phyloP scores from a whole-genome alignment of 2,329 filamentous ascomycete genomes.

The Grosmannia serpens region DNA sequence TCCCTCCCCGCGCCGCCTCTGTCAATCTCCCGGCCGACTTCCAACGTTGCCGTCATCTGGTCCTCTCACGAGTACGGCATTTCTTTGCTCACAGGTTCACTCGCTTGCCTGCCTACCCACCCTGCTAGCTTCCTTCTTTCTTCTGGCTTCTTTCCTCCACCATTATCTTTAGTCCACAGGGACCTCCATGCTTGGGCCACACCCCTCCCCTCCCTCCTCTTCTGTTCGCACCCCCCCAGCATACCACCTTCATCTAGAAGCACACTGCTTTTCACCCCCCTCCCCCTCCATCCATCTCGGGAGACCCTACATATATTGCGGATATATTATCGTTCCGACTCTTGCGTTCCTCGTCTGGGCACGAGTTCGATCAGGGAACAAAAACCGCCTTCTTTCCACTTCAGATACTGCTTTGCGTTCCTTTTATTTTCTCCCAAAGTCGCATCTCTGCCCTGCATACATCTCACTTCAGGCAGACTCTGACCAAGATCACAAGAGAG shows the following conservation, averaged over 20 bases:
- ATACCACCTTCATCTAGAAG: background rate
- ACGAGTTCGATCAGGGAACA: background rate
- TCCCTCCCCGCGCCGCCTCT: constrained; percentile 2
- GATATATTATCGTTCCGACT: constrained; percentile 3
- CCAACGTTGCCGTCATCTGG: constrained; percentile 1
- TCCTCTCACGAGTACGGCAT: background rate
- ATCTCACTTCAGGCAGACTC: no score
- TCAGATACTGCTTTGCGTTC: background rate
- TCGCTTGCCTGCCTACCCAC: no score
- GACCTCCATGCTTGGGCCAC: background rate
- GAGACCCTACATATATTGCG: constrained; percentile 4
- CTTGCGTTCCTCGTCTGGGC: background rate
- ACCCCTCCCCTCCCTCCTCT: background rate
- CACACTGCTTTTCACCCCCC: background rate
- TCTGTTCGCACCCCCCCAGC: background rate
- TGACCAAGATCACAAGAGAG: no score
- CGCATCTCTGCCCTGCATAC: background rate
- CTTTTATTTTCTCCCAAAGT: background rate
- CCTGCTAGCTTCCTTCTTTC: no score
- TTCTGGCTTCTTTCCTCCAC: background rate
- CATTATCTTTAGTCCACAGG: background rate
- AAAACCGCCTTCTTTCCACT: constrained; percentile 5
- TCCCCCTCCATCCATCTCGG: background rate
- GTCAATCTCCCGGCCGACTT: background rate
- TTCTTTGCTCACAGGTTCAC: background rate